Base-by-base conservation (phyloP, 1,284 basidiomycete species). In the Rugosomyces carneus region DNA sequence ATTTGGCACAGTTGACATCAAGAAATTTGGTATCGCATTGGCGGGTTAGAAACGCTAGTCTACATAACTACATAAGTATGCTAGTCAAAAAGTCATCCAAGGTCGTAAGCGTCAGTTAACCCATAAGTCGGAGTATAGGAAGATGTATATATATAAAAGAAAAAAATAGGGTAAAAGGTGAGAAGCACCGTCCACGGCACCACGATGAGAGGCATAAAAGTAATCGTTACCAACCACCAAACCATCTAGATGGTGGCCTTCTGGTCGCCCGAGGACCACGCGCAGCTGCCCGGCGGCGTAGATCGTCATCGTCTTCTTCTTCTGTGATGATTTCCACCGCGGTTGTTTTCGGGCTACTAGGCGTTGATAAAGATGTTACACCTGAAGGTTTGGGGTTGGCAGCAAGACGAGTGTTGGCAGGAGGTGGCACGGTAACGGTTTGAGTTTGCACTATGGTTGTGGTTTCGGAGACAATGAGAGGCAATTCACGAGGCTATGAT, bases 351-450 rank as follows among this genome's bases (percentile, higher is more conserved):
- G 84, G 85, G 57, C 76, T 80, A 8, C 74, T 69, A 6, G 71
- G 65, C 18, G 76, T 74, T 29, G 76, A 70, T 13, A 75, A 69
- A 3, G 76, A 71, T 43, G 74, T 71, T 24, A 71, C 72, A 18
- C 71, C 72, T 58, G 82, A 77, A 5, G 88, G 86, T 23, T 77
- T 76, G 29, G 87, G 87, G 52, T 75, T 76, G 26, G 84, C 80
- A 49, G 80, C 87, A 54, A 77, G 75, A 52, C 85, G 84, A 40
- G 86, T 89, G 60, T 79, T 84, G 57, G 85, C 82, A 50, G 87
- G 87, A 20, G 82, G 75, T 46, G 84, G 85, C 52, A 84, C 75
- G 44, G 77, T 78, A 56, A 83, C 73, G 50, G 73, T 72, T 54
- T 78, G 67, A 34, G 80, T 84, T 64, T 81, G 76, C 43, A 82